Conservation (phyloP, 176 grass and related monocot genomes). For the Oryza meyeriana region DNA sequence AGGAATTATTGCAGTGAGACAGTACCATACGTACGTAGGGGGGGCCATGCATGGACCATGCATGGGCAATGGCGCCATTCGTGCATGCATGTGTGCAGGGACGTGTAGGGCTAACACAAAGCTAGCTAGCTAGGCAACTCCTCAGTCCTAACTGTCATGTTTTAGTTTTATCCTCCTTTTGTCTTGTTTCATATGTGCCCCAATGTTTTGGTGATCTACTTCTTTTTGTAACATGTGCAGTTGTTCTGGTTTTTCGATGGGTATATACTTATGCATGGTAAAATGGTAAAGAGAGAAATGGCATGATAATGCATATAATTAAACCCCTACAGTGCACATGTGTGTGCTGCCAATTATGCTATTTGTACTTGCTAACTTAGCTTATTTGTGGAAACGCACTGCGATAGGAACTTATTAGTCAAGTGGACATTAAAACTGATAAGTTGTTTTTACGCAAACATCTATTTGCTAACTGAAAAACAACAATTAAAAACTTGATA, state of each 20-base stretch:
- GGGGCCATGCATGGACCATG: neutral
- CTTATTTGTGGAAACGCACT: neutral
- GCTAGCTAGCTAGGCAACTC: neutral
- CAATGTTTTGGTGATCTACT: neutral
- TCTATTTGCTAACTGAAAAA: neutral
- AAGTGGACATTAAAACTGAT: neutral
- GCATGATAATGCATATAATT: neutral
- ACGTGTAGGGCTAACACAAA: constrained; percentile 21
- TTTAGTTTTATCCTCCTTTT: constrained; percentile 25
- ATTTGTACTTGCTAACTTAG: neutral
- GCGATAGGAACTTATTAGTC: neutral
- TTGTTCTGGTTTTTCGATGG: neutral
- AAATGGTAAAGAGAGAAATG: neutral
- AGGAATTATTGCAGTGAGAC: constrained; percentile 45
- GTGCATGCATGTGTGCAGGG: constrained; percentile 28
- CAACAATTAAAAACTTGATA: neutral
- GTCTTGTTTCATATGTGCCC: constrained; percentile 18
- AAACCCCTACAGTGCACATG: neutral
- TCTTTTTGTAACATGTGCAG: constrained; percentile 2
- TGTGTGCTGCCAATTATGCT: neutral
- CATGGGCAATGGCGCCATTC: constrained; percentile 39
- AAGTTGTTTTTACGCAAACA: neutral
- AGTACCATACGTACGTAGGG: neutral
- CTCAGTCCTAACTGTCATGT: constrained; percentile 20
- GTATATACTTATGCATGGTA: neutral